Evolutionary conservation across 352 stramenopile species (phyloP), one percentile per base, ranked within the genome.

Genomic region (Phytophthora pistaciae): DNA sequence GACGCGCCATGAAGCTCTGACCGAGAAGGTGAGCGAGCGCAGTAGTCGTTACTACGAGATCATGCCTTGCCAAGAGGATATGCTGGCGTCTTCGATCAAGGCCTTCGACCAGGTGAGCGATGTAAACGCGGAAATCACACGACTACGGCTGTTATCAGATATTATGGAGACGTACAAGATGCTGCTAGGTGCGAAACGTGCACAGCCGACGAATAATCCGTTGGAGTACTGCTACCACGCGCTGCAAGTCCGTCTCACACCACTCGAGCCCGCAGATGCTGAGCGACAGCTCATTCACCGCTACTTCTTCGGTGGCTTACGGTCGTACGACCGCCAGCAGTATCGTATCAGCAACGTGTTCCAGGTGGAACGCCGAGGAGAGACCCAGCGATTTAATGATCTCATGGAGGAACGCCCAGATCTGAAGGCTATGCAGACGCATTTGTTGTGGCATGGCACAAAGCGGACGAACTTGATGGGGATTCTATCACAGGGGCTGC

Each of bases 371-470:
- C 78, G 88, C 36, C 78, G 78, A 5, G 86, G 83, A 9, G 88
- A 95, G 38, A 81, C 74, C 20, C 58, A 77, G 23, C 78, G 88
- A 9, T 88, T 92, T 42, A 46, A 74, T 16, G 62, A 82, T n/a
- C 79, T 83, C 29, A 71, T 90, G 50, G 44, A 72, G 5, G 56
- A 64, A n/a, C 77, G 86, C 2, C 64, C 78, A 2, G 70, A 75
- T 36, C 66, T 91, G 52, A 73, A 74, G 46, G 50, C 48, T 9
- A 67, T 74, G 16, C 85, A 92, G 31, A 72, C 76, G 20, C 78
- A 90, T 66, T 66, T 97, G 46, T 27, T 97, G 44, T 97, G 91
- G 91, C 91, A 97, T 50, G 91, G 91, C 25, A 96, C 88, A 4
- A 85, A 78, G 7, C 83, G 88, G n/a, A 90, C 85, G 3, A 97